Percentiles rank a stretch among this genome's conserved stretches.
Conservation (phyloP, 1,284 basidiomycete genomes). For the Chalciporus piperatoides region DNA sequence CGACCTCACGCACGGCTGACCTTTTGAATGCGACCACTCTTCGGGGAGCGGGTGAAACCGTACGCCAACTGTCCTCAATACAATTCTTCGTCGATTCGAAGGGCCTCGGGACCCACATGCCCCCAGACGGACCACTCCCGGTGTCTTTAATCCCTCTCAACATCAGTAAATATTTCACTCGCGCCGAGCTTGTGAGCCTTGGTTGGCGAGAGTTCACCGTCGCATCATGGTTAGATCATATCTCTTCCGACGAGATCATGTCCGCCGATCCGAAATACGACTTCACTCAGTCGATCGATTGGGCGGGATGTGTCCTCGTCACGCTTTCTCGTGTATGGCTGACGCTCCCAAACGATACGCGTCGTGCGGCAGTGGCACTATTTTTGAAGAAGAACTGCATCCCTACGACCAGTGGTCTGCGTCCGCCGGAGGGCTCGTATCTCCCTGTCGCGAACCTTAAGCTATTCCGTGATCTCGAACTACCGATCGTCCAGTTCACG, state of each 20-base stretch:
- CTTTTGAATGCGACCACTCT: conserved; percentile 61
- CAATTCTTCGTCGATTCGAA: conserved; percentile 73
- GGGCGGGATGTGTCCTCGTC: conserved; percentile 76
- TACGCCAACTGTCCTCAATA: conserved; percentile 53
- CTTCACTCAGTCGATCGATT: conserved; percentile 60
- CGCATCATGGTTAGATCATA: conserved; percentile 68
- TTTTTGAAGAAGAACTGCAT: conserved; percentile 68
- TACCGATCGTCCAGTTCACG: conserved; percentile 74
- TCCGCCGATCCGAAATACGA: conserved; percentile 51
- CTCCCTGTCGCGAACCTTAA: conserved; percentile 80
- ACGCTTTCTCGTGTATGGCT: conserved; percentile 74
- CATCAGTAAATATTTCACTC: conserved; percentile 58
- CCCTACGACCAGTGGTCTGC: conserved; percentile 77
- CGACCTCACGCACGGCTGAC: conserved; percentile 42
- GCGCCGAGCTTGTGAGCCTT: conserved; percentile 57
- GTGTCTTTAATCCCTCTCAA: conserved; percentile 65
- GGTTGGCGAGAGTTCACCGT: conserved; percentile 79
- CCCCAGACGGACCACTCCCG: conserved; percentile 73
- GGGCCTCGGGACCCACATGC: conserved; percentile 28
- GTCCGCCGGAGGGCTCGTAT: conserved; percentile 72
- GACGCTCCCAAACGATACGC: conserved; percentile 37
- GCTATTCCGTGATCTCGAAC: conserved; percentile 46
- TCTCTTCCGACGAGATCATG: conserved; percentile 48
- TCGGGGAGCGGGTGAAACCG: conserved; percentile 30
- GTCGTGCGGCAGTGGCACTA: conserved; percentile 46